Evolutionary conservation across 1,139 yeast species (phyloP).

Genomic region (Torulaspora pretoriensis): DNA sequence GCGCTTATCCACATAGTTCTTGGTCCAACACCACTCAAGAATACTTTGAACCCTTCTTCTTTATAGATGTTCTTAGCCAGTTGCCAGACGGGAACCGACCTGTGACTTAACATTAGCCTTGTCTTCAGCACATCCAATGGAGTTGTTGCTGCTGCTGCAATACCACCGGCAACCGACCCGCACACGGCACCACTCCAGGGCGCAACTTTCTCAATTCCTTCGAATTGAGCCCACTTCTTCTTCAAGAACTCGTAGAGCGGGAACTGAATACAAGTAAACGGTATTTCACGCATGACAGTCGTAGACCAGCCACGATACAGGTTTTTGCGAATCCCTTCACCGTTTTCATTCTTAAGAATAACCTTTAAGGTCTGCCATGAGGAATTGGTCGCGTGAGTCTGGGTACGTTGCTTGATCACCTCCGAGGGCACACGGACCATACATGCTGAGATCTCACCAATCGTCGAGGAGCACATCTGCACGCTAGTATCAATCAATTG

Average conservation of each 20-base stretch:
- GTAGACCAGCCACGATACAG: conserved; percentile 91
- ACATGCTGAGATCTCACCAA: conserved; percentile 93
- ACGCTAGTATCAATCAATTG: conserved; percentile 42
- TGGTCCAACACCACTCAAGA: conserved; percentile 84
- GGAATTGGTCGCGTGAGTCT: conserved; percentile 53
- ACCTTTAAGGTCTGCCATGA: conserved; percentile 64
- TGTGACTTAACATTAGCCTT: conserved; percentile 71
- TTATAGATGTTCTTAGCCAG: conserved; percentile 47
- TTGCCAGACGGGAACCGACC: conserved; percentile 44
- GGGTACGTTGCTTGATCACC: conserved; percentile 91
- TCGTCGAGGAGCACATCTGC: conserved; percentile 84
- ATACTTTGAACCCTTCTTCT: conserved; percentile 67
- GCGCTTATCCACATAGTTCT: conserved; percentile 97
- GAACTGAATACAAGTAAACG: conserved; percentile 91
- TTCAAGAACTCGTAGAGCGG: conserved; percentile 87
- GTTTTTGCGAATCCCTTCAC: conserved; percentile 75
- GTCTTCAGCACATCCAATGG: conserved; percentile 93
- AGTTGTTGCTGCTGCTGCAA: conserved; percentile 91
- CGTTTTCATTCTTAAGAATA: conserved; percentile 55
- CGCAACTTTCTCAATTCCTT: conserved; percentile 39
- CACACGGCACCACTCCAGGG: conserved; percentile 85
- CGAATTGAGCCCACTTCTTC: conserved; percentile 46
- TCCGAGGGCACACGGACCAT: conserved; percentile 94
- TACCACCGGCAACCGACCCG: conserved; percentile 91
- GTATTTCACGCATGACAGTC: conserved; percentile 90